A percentile compares a stretch with the other conserved stretches of the same genome.
These are phyloP conservation scores for Phytophthora meadii DNA, from an alignment of 352 stramenopile species.

Conservation along the genomic window DNA sequence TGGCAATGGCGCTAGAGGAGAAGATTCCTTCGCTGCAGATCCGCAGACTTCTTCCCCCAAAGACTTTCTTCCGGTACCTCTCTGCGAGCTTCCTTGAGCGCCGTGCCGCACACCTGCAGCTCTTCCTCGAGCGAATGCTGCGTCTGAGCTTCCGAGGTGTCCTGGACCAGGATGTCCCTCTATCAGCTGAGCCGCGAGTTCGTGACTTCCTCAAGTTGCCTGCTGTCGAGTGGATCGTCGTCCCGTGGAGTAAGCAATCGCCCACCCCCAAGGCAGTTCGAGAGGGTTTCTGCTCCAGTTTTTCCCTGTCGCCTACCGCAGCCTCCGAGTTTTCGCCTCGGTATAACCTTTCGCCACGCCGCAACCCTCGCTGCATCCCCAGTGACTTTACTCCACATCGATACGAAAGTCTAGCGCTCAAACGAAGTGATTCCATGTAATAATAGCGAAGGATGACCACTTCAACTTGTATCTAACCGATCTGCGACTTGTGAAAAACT, in stretches of 20 bases:
- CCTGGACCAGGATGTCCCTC: constrained; percentile 71
- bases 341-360: constrained; percentile 33
- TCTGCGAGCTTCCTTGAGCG: constrained; percentile 67
- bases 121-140: constrained; percentile 70
- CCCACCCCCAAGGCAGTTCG: constrained; percentile 7
- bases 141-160: constrained; percentile 66
- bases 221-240: constrained; percentile 73
- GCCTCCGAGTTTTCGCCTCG: constrained; percentile 37
- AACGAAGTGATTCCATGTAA: constrained; percentile 69
- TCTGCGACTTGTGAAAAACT: constrained; percentile 30
- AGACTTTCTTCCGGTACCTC: constrained; percentile 75
- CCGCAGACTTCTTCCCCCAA: constrained; percentile 63
- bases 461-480: constrained; percentile 9
- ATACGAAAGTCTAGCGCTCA: constrained; percentile 44
- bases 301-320: constrained; percentile 34
- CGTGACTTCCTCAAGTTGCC: constrained; percentile 74
- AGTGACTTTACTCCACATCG: constrained; percentile 28
- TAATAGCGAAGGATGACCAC: constrained; percentile 6
- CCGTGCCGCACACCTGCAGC: constrained; percentile 62
- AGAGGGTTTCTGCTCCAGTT: constrained; percentile 32
- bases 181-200: constrained; percentile 70
- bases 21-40: constrained; percentile 65
- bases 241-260: constrained; percentile 49
- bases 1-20: constrained; percentile 56
- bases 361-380: constrained; percentile 18